Evolutionary conservation across 495 filamentous ascomycete genomes (phyloP).

Genomic region (Talaromyces wortmannii): DNA sequence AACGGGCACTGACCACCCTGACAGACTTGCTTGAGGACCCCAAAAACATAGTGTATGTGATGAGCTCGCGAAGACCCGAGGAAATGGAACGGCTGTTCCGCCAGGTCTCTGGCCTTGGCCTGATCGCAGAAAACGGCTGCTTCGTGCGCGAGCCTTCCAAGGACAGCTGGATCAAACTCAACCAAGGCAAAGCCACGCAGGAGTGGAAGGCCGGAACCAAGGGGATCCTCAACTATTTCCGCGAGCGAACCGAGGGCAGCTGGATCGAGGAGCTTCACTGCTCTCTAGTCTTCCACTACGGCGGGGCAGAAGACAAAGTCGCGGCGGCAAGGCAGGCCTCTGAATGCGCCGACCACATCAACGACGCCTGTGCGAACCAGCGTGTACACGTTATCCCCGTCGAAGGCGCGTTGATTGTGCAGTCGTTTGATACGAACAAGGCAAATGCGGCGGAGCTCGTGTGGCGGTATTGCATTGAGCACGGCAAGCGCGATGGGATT

Average conservation of each 20-base stretch:
- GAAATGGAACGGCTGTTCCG: constrained; percentile 83
- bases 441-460: constrained; percentile 65
- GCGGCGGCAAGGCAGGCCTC: constrained; percentile 69
- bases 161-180: constrained; percentile 65
- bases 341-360: constrained; percentile 87
- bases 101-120: constrained; percentile 66
- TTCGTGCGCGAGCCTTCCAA: constrained; percentile 68
- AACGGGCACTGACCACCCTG: constrained; percentile 71
- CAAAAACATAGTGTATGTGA: constrained; percentile 83
- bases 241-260: constrained; percentile 78
- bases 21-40: constrained; percentile 72
- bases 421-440: constrained; percentile 77
- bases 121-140: constrained; percentile 91
- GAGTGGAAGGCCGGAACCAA: constrained; percentile 73
- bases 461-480: constrained; percentile 49
- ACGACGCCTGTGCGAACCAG: constrained; percentile 78
- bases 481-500: constrained; percentile 20
- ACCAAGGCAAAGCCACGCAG: constrained; percentile 56
- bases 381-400: constrained; percentile 78
- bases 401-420: constrained; percentile 70
- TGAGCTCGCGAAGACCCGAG: constrained; percentile 78
- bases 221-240: constrained; percentile 77
- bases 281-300: constrained; percentile 82
- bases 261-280: constrained; percentile 82
- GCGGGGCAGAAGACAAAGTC: constrained; percentile 66